A percentile compares a stretch with the other conserved stretches of the same genome.
Evolutionary conservation across 371 early-diverging fungal genomes (phyloP).

Genomic region (Rhizopus stolonifer): DNA sequence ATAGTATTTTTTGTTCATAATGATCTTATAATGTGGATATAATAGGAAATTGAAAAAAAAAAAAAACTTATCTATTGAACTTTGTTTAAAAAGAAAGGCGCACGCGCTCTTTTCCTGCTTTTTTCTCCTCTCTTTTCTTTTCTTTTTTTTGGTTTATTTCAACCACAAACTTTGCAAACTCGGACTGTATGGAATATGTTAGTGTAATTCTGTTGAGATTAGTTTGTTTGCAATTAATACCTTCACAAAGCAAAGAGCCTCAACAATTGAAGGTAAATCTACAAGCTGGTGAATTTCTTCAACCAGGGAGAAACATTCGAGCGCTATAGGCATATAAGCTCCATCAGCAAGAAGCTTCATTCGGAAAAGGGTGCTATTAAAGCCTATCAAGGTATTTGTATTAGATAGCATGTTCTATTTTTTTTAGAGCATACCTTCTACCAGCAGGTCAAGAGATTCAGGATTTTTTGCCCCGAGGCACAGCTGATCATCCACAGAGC

Average conservation of each 20-base stretch:
- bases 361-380: slow-evolving; percentile 11
- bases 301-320: slow-evolving; percentile 15
- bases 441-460: slow-evolving; percentile 15
- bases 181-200: slow-evolving; percentile 19
- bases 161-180: slow-evolving; percentile 18
- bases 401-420: slow-evolving; percentile 18
- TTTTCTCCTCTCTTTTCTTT: slow-evolving; percentile 13
- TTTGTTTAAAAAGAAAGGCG: slow-evolving; percentile 14
- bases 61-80: slow-evolving; percentile 10
- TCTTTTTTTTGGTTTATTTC: slow-evolving; percentile 16
- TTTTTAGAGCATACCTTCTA: slow-evolving; percentile 19
- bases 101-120: slow-evolving; percentile 13
- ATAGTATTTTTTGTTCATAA: not conserved
- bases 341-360: slow-evolving; percentile 19
- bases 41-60: slow-evolving; percentile 5
- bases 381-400: slow-evolving; percentile 16
- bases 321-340: slow-evolving; percentile 17
- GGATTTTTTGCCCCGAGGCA: slow-evolving; percentile 13
- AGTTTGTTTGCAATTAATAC: slow-evolving; percentile 21
- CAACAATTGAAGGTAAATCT: slow-evolving; percentile 13
- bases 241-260: slow-evolving; percentile 18
- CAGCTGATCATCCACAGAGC: slow-evolving; percentile 16
- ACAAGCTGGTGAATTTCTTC: slow-evolving; percentile 14
- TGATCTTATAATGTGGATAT: slow-evolving; percentile 12
- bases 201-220: slow-evolving; percentile 15